These are phyloP conservation scores for Puccinia hordei DNA, from an alignment of 1,284 basidiomycete species.

Conservation along the genomic window DNA sequence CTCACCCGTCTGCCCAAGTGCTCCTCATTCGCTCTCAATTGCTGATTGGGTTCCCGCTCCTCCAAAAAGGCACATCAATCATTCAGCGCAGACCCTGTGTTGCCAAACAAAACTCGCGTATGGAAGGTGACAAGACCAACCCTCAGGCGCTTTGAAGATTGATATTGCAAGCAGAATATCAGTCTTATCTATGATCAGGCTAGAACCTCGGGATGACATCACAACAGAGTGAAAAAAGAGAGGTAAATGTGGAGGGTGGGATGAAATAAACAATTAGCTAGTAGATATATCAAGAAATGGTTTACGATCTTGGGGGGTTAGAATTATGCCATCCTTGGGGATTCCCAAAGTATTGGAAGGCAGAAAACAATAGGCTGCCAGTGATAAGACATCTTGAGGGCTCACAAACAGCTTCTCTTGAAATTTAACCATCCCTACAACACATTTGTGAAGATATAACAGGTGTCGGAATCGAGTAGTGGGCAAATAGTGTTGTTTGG, in stretches of 20 bases:
- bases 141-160: no score
- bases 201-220: no score
- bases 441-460: neutral
- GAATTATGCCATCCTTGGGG: neutral
- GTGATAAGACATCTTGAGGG: neutral
- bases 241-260: neutral
- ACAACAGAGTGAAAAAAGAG: neutral
- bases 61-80: neutral
- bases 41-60: neutral
- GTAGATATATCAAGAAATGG: slow-evolving; percentile 21
- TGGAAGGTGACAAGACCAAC: neutral
- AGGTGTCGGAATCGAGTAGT: neutral
- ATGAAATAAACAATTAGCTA: neutral
- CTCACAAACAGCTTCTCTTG: neutral
- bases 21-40: neutral
- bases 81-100: neutral
- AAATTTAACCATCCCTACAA: neutral
- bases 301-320: slow-evolving; percentile 12
- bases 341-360: slow-evolving; percentile 15
- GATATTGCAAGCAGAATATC: no score
- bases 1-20: no score
- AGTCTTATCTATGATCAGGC: no score
- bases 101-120: neutral
- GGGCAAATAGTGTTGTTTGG: neutral
- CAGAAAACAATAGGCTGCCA: slow-evolving; percentile 16